Evolutionary conservation across 2,329 filamentous ascomycete genomes (phyloP).

Genomic region (Emergomyces pasteurianus): DNA sequence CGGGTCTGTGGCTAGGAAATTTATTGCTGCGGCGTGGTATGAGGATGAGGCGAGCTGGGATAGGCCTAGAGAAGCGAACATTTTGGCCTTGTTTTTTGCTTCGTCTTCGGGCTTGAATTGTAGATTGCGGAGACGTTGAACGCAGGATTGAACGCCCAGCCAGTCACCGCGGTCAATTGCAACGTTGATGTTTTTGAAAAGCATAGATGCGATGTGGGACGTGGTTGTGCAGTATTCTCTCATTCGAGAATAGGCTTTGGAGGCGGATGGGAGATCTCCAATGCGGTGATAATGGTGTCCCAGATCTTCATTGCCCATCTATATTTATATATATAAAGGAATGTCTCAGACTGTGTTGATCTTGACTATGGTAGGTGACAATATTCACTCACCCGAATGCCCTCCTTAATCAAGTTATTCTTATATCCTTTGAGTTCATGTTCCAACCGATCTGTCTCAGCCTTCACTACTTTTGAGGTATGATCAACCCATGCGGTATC

Average conservation of each 20-base stretch:
- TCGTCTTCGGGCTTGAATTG: slow-evolving; percentile 47
- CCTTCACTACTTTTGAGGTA: slow-evolving; percentile 53
- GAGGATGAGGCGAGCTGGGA: slow-evolving; percentile 44
- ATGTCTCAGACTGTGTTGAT: background rate
- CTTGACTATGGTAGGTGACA: background rate
- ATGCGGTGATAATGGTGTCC: slow-evolving; percentile 70
- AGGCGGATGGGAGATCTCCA: slow-evolving; percentile 60
- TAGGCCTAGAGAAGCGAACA: slow-evolving; percentile 51
- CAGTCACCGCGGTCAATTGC: slow-evolving; percentile 68
- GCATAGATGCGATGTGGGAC: slow-evolving; percentile 73
- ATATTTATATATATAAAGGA: background rate
- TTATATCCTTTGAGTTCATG: slow-evolving; percentile 82
- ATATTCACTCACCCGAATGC: slow-evolving; percentile 57
- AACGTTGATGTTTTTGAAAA: slow-evolving; percentile 64
- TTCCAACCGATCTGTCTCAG: slow-evolving; percentile 65
- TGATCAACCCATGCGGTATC: slow-evolving; percentile 67
- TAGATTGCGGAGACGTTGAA: slow-evolving; percentile 44
- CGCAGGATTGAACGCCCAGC: slow-evolving; percentile 51
- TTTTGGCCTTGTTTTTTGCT: slow-evolving; percentile 50
- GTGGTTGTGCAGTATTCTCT: slow-evolving; percentile 76
- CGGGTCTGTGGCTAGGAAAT: slow-evolving; percentile 56
- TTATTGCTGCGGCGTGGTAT: slow-evolving; percentile 56
- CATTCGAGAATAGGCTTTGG: slow-evolving; percentile 75
- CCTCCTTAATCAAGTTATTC: slow-evolving; percentile 95
- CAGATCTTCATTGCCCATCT: slow-evolving; percentile 94